Percentiles rank a stretch among this genome's conserved stretches.
Evolutionary conservation across 768 basidiomycete genomes (phyloP).

Genomic region (Boletus fagicola): DNA sequence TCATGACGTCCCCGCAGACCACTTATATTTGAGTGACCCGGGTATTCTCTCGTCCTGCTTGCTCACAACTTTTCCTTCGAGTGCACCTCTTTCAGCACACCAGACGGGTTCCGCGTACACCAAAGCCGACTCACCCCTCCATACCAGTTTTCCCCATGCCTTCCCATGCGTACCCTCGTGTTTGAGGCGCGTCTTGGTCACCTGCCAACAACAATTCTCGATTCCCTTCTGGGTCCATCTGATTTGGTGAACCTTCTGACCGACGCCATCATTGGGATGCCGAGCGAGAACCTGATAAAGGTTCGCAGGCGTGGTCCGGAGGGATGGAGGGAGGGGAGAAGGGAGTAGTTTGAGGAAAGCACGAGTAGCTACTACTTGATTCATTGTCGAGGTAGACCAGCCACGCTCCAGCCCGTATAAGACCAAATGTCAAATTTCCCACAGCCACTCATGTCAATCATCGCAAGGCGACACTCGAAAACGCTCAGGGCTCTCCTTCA

Average conservation of each 20-base stretch:
- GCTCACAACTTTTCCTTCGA: slow-evolving; percentile 60
- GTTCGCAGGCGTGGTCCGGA: slow-evolving; percentile 56
- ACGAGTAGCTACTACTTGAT: slow-evolving; percentile 24
- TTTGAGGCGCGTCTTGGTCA: slow-evolving; percentile 72
- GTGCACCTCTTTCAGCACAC: slow-evolving; percentile 10
- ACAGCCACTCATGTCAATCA: slow-evolving; percentile 11
- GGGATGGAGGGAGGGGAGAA: slow-evolving; percentile 54
- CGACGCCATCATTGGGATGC: slow-evolving; percentile 64
- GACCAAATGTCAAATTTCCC: slow-evolving; percentile 5
- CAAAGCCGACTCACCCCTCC: slow-evolving; percentile 59
- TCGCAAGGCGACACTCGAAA: slow-evolving; percentile 2
- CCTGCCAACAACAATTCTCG: slow-evolving; percentile 65
- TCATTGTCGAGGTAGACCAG: slow-evolving; percentile 16
- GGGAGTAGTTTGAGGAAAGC: slow-evolving; percentile 59
- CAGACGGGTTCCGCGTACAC: neutral
- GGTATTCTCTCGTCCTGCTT: slow-evolving; percentile 58
- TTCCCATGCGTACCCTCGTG: slow-evolving; percentile 73
- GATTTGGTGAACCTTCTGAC: slow-evolving; percentile 65
- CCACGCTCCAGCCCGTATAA: neutral
- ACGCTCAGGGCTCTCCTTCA: slow-evolving; percentile 2
- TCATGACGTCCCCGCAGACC: slow-evolving; percentile 53
- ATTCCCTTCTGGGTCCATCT: slow-evolving; percentile 75
- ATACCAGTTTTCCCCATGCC: slow-evolving; percentile 77
- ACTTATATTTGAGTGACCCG: slow-evolving; percentile 73
- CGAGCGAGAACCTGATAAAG: slow-evolving; percentile 73